Percentiles rank a stretch among this genome's conserved stretches.
Evolutionary conservation across 2,329 filamentous ascomycete species (phyloP).

Genomic region (Colletotrichum lentis): DNA sequence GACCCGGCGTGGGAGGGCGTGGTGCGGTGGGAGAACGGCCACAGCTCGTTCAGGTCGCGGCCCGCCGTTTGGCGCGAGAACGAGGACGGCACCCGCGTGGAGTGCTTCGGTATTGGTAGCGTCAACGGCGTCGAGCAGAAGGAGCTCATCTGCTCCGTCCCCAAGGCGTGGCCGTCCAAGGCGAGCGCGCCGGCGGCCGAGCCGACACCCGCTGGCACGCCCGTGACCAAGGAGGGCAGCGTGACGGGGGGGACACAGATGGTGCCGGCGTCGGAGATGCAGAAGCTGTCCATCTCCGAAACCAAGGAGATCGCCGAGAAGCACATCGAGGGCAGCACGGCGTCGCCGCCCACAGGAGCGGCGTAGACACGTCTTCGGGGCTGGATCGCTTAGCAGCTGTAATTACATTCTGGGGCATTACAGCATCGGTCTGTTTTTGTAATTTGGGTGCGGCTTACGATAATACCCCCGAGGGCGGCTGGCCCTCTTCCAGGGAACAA

Average conservation of each 20-base stretch:
- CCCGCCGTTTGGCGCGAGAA: conserved; percentile 66
- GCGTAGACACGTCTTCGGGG: conserved; percentile 1
- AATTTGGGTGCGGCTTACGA: conserved; percentile 6
- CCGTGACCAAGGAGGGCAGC: conserved; percentile 29
- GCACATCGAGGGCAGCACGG: conserved; percentile 19
- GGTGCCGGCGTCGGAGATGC: conserved; percentile 41
- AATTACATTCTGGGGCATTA: neutral
- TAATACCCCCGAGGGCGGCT: conserved; percentile 31
- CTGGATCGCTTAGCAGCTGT: neutral
- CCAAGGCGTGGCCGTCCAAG: conserved; percentile 51
- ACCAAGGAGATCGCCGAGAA: conserved; percentile 33
- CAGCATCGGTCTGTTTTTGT: neutral
- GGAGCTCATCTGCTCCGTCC: conserved; percentile 61
- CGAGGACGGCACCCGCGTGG: conserved; percentile 55
- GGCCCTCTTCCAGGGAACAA: conserved; percentile 5
- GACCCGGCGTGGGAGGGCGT: conserved; percentile 67
- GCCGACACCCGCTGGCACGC: conserved; percentile 17
- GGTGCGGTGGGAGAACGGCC: conserved; percentile 61
- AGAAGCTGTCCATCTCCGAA: conserved; percentile 46
- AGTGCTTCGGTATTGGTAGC: conserved; percentile 63
- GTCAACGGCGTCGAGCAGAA: conserved; percentile 54
- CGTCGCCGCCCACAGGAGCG: neutral
- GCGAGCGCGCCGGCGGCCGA: conserved; percentile 24
- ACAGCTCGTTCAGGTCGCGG: conserved; percentile 63
- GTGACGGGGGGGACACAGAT: conserved; percentile 45